A percentile compares a stretch with the other conserved stretches of the same genome.
These are phyloP conservation scores for Taxillus chinensis DNA, from an alignment of 164 flowering plant genomes.

Conservation along the genomic window DNA sequence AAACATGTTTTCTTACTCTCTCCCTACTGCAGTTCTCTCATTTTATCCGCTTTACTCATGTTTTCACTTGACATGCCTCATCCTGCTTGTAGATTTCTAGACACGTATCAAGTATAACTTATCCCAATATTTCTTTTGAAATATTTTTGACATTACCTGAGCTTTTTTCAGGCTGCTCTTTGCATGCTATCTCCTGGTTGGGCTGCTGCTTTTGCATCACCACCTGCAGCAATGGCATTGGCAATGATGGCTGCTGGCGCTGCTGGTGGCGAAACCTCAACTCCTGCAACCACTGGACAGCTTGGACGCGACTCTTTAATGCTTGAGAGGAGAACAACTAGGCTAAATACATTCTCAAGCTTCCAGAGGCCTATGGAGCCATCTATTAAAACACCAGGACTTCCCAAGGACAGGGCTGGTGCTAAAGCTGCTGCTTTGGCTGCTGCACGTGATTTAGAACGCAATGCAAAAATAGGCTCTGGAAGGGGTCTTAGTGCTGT, in stretches of 20 bases:
- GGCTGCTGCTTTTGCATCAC: constrained; percentile 99
- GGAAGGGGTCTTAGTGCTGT: constrained; percentile 99
- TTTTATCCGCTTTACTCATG: too few relatives aligned
- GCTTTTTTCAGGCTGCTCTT: constrained; percentile 75
- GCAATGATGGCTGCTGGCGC: constrained; percentile 99
- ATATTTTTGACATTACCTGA: constrained; percentile 3
- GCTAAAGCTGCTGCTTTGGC: constrained; percentile 99
- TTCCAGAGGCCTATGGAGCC: constrained; percentile 68
- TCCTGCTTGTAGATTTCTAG: too few relatives aligned
- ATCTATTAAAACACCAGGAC: constrained; percentile 38
- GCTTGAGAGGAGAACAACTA: constrained; percentile 67
- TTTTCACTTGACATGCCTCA: too few relatives aligned
- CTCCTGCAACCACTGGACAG: constrained; percentile 45
- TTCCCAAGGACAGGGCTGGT: constrained; percentile 86
- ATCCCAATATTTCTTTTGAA: neutral
- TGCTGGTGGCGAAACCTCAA: constrained; percentile 71
- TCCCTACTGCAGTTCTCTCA: too few relatives aligned
- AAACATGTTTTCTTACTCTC: too few relatives aligned
- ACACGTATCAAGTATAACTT: neutral
- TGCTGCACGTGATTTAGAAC: constrained; percentile 99
- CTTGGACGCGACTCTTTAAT: constrained; percentile 74
- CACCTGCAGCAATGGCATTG: constrained; percentile 97
- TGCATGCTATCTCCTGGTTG: constrained; percentile 92
- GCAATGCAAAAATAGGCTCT: constrained; percentile 93
- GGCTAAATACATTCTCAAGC: constrained; percentile 87